Evolutionary conservation across 1,284 basidiomycete genomes (phyloP), one percentile per base, ranked within the genome.

Genomic region (Pseudozyma sp.): DNA sequence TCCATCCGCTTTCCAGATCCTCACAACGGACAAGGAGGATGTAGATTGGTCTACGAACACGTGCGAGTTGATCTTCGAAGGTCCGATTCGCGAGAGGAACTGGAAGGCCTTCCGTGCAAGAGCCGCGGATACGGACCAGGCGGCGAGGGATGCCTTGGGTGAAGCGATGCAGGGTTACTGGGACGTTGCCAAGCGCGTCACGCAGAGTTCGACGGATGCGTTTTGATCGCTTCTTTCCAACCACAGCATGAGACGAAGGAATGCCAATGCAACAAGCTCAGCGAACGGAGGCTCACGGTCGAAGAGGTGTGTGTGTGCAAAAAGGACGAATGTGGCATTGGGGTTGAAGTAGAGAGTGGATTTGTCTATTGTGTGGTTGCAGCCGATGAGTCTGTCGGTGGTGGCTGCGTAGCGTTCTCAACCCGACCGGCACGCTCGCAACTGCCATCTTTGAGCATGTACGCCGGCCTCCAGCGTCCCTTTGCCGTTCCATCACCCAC

Each of bases 1-100:
- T 5, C 17, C n/a, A 24, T n/a, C 5, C n/a, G 82, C 68, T 68
- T 54, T 33, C 59, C 42, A 10, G 29, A 13, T 9, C 13, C 40
- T 73, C 11, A 52, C 52, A 34, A 74, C 60, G 3, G 54, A 29
- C n/a, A 11, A 56, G 14, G 56, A 68, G 2, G 86, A 81, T 0
- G 85, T 86, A 0, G 86, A 87, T 30, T 84, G 97, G 81, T 90
- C 91, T 62, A 88, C 92, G 71, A 99, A 99, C 85, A 88, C 89
- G 66, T 99, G 96, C 85, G 91, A 90, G 81, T 85, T 97, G 49
- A 90, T 99, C 7, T 99, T 96, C 92, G 93, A 97, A 84, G 96
- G 97, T 11, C 89, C 91, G 53, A 85, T 97, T 49, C 88, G 93
- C 42, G 94, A 98, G 73, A 87, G 94, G 37, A 13, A 52, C 7